Base-by-base conservation (phyloP, 164 flowering plant species). In the Echeveria elegans region DNA sequence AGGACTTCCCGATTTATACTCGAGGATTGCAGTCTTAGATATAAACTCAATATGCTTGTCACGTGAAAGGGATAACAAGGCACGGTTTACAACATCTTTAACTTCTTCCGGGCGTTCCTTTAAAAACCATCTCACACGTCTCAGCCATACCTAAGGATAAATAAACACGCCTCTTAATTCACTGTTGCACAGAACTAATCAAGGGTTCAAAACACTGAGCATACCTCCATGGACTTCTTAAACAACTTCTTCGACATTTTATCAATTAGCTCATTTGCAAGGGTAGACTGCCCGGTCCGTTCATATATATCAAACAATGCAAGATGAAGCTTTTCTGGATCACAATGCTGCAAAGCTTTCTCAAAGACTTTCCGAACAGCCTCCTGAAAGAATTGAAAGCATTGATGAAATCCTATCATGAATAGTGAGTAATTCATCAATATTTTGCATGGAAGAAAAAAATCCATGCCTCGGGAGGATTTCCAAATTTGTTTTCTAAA, bases 401-500 rank as follows among this genome's bases (percentile, higher is more conserved):
- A 56, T 32, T 38, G 68, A 53, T 14, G 45, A 45, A 58, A 70
- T 26, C 66, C 29, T 41, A 26, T 34, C 36, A n/a, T 32, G 36
- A 1, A 26, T 18, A 11, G 52, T 26, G 32, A 11, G 52, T 26
- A n/a, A 26, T 14, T 11, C 40, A n/a, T 63, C 23, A 24, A 65
- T 1, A 41, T 23, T 12, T 28, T 4, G 47, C 10, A 21, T 65
- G 1, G 52, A 23, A 24, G 5, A 23, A 38, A 15, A 38, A 26
- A 21, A 5, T 11, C 29, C 18, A 66, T 76, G 89, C 98, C 94
- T 93, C 84, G 2, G 78, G 92, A 66, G 98, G 96, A 76, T 72
- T 82, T 69, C 97, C 98, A 77, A 79, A 84, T 72, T 83, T 80
- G 74, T 89, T 90, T 77, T 94, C 98, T 73, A 92, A 73, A 74